These are phyloP conservation scores for Fusarium chlamydosporum DNA, from an alignment of 2,329 filamentous ascomycete species.

Conservation along the genomic window DNA sequence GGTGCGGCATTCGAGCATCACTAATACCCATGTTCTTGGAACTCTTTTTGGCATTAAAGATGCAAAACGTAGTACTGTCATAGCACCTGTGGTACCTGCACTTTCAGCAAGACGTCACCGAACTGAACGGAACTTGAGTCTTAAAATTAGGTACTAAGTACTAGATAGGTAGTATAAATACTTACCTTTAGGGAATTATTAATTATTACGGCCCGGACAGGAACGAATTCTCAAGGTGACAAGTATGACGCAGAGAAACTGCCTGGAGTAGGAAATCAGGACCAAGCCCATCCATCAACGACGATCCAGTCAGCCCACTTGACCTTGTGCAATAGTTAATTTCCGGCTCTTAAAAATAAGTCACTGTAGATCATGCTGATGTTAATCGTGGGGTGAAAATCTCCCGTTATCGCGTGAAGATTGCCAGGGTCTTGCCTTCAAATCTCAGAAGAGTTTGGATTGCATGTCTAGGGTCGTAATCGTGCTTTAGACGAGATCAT, in stretches of 20 bases:
- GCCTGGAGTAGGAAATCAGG: constrained; percentile 1
- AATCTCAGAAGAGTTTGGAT: background rate
- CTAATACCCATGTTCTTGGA: background rate
- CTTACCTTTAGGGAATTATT: background rate
- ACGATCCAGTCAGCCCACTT: constrained; percentile 26
- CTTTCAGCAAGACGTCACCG: constrained; percentile 9
- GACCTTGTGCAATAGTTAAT: background rate
- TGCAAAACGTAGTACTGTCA: background rate
- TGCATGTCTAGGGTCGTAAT: no score
- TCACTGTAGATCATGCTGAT: constrained; percentile 26
- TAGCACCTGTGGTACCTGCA: background rate
- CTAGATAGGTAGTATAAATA: no score
- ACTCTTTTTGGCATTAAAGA: constrained; percentile 4
- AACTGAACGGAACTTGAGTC: background rate
- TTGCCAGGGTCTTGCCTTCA: background rate
- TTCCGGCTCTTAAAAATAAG: constrained; percentile 1
- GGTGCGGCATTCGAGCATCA: no score
- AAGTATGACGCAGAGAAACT: constrained; percentile 20
- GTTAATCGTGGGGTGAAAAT: constrained; percentile 27
- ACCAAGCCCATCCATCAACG: constrained; percentile 13
- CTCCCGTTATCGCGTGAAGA: constrained; percentile 19
- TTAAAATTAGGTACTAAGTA: background rate
- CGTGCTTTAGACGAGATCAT: no score
- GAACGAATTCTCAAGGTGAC: background rate
- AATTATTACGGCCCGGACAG: background rate